Evolutionary conservation across 2,329 filamentous ascomycete species (phyloP).

Genomic region (Fusarium odoratissimum): DNA sequence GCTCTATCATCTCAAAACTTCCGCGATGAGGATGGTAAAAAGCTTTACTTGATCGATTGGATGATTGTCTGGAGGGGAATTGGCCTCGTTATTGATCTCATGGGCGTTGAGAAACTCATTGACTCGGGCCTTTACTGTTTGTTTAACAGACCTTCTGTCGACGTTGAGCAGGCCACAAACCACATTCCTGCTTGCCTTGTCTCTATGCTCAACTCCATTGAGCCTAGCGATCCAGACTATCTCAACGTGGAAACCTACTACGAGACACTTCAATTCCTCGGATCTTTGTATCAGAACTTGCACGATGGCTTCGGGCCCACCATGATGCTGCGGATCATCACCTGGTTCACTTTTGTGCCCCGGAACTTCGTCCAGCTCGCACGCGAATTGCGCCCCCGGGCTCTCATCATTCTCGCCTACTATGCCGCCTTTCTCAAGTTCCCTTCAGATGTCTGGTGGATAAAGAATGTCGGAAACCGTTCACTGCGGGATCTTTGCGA

Average conservation of each 20-base stretch:
- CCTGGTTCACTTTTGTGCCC: constrained; percentile 64
- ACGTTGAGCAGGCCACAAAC: constrained; percentile 55
- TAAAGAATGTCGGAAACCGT: constrained; percentile 57
- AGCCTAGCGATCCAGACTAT: constrained; percentile 56
- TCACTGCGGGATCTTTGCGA: constrained; percentile 59
- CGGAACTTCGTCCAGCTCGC: constrained; percentile 57
- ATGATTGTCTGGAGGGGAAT: constrained; percentile 67
- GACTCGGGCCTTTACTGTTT: constrained; percentile 59
- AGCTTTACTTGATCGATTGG: constrained; percentile 67
- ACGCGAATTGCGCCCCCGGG: constrained; percentile 55
- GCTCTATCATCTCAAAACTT: constrained; percentile 64
- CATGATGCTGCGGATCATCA: constrained; percentile 62
- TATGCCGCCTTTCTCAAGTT: constrained; percentile 64
- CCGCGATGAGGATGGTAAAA: constrained; percentile 57
- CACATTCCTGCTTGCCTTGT: constrained; percentile 62
- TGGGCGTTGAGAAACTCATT: constrained; percentile 43
- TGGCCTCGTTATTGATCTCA: constrained; percentile 58
- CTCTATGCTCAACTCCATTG: constrained; percentile 61
- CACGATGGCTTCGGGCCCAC: constrained; percentile 56
- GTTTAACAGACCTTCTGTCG: constrained; percentile 62
- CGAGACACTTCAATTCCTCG: constrained; percentile 60
- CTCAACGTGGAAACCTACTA: constrained; percentile 56
- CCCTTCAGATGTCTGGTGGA: constrained; percentile 61
- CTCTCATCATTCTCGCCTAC: constrained; percentile 64
- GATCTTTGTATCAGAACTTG: constrained; percentile 64